Evolutionary conservation across 139 green algal genomes (phyloP).

Genomic region (Chara braunii): DNA sequence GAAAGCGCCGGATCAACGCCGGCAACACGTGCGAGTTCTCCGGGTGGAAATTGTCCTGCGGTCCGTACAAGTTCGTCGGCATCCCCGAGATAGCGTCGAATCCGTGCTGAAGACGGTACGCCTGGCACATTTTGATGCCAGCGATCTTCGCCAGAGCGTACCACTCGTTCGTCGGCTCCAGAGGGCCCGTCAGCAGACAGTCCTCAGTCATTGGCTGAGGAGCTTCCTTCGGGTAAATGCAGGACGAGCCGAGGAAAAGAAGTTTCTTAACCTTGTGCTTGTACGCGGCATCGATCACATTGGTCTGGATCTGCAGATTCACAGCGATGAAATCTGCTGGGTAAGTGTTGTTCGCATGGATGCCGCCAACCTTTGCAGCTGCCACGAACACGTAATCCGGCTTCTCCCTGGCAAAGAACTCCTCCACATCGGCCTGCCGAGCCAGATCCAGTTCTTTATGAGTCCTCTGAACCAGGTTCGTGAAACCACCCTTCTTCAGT

Average conservation of each 20-base stretch:
- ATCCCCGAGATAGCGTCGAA: conserved; percentile 44
- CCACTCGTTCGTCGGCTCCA: conserved; percentile 51
- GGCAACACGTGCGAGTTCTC: conserved; percentile 60
- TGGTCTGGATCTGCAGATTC: conserved; percentile 46
- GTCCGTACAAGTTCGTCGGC: conserved; percentile 68
- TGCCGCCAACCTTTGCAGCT: conserved; percentile 45
- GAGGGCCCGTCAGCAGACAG: conserved; percentile 37
- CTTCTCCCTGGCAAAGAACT: conserved; percentile 30
- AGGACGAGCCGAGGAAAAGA: conserved; percentile 47
- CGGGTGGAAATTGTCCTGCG: conserved; percentile 64
- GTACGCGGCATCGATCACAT: conserved; percentile 39
- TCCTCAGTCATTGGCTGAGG: conserved; percentile 45
- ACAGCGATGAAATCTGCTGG: conserved; percentile 46
- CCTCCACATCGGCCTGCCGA: conserved; percentile 32
- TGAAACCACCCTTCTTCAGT: conserved; percentile 28
- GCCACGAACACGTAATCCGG: conserved; percentile 42
- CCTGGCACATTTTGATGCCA: conserved; percentile 49
- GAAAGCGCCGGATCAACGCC: conserved; percentile 56
- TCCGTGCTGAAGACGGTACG: conserved; percentile 36
- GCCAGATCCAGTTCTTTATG: conserved; percentile 45
- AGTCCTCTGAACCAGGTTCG: conserved; percentile 22
- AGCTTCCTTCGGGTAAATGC: conserved; percentile 48
- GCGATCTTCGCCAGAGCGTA: conserved; percentile 50
- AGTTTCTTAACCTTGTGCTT: conserved; percentile 41
- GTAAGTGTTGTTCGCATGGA: conserved; percentile 43